Evolutionary conservation across 164 flowering plant species (phyloP), one percentile per base, ranked within the genome.

Genomic region (Vitis rupestris): DNA sequence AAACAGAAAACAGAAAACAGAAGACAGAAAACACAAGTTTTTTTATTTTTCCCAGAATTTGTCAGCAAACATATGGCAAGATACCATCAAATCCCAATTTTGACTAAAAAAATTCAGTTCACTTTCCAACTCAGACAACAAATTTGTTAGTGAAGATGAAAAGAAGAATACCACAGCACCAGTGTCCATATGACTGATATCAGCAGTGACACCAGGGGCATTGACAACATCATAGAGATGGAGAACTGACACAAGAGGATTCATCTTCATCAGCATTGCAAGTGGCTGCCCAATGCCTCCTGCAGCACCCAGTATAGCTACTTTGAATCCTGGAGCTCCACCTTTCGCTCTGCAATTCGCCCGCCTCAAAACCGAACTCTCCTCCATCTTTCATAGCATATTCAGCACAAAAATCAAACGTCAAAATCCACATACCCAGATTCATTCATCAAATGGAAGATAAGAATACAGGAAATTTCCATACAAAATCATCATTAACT

Each of bases 241-340:
- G 73, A 96, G 95, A 72, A 90, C 88, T 0, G 99, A 92, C 16
- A 96, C 93, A 66, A 91, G 79, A 0, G 99, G 99, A 60, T 93
- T 91, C 90, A 93, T 93, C 88, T 96, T 96, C 97, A 93, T 90
- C 77, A 96, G 73, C 97, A 96, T 11, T 0, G 99, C 82, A 15
- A 96, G 84, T 47, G 99, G 92, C 76, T 96, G 99, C 8, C 98
- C 99, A 23, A 96, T 96, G 30, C 99, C 97, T 16, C 99, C 99
- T 27, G 98, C 91, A 44, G 99, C 99, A 50, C 99, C 98, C 75
- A 96, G 61, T 15, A 96, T 82, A 1, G 97, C 97, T 2, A 96
- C 99, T 68, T 88, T 93, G 85, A 90, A 95, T 52, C 99, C 98
- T 0, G 97, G 80, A 0, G 93, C 84, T 10, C 89, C 99, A 1